Base-by-base conservation (phyloP, 768 basidiomycete species). In the Agrocybe pediades region DNA sequence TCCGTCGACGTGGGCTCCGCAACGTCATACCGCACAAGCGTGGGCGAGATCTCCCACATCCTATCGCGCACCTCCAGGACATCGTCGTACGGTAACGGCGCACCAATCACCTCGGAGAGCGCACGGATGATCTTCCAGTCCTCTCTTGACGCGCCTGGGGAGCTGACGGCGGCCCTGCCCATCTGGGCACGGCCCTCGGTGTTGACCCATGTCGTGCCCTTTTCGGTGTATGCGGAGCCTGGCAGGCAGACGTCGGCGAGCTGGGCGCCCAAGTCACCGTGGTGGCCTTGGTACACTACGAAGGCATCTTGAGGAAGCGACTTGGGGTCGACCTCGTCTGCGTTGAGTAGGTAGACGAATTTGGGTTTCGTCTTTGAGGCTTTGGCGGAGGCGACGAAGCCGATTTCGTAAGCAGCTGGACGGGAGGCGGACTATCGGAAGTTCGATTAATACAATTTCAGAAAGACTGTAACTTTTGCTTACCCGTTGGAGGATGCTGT, bases 121-220 rank as follows among this genome's bases (percentile, higher is more conserved):
- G 96, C 97, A 39, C 95, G 87, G 59, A 98, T 81, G 64, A 98
- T 90, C 78, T 97, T 96, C 95, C 95, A 98, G 64, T 98, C 97
- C 71, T 99, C 97, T 36, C 97, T 77, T 2, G 92, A 84, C 1
- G 94, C 92, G 40, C 95, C 97, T n/a, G 97, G 97, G 20, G 95
- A 90, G 2, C 88, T 83, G 2, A 99, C 95, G 7, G 96, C 96
- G 1, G 91, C 86, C 41, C 97, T 81, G 19, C 93, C 93, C 11
- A 95, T 73, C 72, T 99, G 97, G 17, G 90, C 75, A 23, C 96
- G 83, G 29, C 97, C 97, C 69, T 99, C 97, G 0, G 95, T 95
- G 75, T 99, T 99, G 51, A 99, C 84, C 94, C 95, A 98, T 1
- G 95, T 98, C 44, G 81, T 79, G 7, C 83, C 77, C 68, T 82